Conservation (phyloP, 2,329 filamentous ascomycete species). For the Scedosporium boydii region DNA sequence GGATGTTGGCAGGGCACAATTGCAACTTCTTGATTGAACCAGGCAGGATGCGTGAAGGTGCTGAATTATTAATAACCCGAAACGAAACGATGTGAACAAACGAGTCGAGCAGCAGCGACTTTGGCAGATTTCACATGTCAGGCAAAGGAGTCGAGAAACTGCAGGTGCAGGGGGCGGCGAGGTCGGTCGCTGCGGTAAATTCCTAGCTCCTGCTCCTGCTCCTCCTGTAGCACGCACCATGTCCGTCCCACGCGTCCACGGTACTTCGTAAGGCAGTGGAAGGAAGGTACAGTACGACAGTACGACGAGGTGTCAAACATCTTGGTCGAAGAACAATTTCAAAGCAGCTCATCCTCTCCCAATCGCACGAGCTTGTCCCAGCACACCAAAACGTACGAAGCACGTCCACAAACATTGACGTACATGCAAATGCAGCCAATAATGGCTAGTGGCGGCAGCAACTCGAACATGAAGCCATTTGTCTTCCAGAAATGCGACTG, state of each 20-base stretch:
- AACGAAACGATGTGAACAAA: background rate
- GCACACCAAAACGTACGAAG: background rate
- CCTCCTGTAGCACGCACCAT: too few species aligned
- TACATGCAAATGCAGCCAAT: background rate
- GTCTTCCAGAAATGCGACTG: background rate
- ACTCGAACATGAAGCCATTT: background rate
- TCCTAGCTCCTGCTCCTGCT: too few species aligned
- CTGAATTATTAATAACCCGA: background rate
- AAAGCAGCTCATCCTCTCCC: constrained; percentile 1
- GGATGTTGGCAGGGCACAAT: background rate
- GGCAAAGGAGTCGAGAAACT: background rate
- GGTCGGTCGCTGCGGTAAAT: background rate
- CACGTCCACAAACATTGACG: background rate
- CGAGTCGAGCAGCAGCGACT: background rate
- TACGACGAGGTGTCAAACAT: background rate
- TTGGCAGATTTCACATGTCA: background rate
- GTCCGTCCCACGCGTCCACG: background rate
- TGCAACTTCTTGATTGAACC: background rate
- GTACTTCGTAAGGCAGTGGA: background rate
- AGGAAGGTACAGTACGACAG: background rate
- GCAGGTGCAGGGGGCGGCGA: background rate
- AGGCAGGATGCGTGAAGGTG: background rate
- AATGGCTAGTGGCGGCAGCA: background rate
- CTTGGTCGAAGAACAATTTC: background rate
- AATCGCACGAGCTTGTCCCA: background rate